Evolutionary conservation across 139 green algal genomes (phyloP).

Genomic region (Eudorina sp.): DNA sequence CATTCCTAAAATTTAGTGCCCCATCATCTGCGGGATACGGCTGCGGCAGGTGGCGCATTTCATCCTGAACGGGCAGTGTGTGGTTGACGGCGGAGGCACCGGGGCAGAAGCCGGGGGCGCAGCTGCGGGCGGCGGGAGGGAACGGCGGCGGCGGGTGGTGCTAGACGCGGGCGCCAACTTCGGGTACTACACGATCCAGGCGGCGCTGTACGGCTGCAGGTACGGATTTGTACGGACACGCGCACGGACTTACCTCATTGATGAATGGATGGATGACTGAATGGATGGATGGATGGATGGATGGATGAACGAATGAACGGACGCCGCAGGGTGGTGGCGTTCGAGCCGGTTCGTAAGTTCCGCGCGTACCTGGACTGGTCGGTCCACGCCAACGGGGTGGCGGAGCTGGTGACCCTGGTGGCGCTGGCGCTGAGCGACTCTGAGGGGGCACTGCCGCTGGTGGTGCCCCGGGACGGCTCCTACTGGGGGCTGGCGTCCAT

Average conservation of each 20-base stretch:
- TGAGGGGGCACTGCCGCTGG: slow-evolving; percentile 7
- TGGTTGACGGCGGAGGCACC: background rate
- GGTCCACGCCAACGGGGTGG: background rate
- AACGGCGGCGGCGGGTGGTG: slow-evolving; percentile 58
- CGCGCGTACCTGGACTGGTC: slow-evolving; percentile 41
- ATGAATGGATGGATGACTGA: too few species aligned
- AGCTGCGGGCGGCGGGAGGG: background rate
- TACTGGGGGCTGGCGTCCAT: slow-evolving; percentile 62
- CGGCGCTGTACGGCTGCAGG: slow-evolving; percentile 78
- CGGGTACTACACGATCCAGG: slow-evolving; percentile 81
- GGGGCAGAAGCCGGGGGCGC: background rate
- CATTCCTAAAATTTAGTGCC: too few species aligned
- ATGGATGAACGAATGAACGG: slow-evolving; percentile 76
- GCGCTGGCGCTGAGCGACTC: slow-evolving; percentile 7
- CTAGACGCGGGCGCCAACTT: slow-evolving; percentile 86
- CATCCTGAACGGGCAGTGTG: slow-evolving; percentile 18
- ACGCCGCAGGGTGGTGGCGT: slow-evolving; percentile 31
- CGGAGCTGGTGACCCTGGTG: slow-evolving; percentile 10
- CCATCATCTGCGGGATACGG: background rate
- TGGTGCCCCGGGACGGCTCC: slow-evolving; percentile 57
- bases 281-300: too few species aligned
- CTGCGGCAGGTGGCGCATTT: slow-evolving; percentile 47
- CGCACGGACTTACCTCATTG: too few species aligned
- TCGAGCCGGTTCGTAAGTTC: slow-evolving; percentile 51
- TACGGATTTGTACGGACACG: too few species aligned